Conservation (phyloP, 768 basidiomycete species). For the Neoboletus brunneissimus region DNA sequence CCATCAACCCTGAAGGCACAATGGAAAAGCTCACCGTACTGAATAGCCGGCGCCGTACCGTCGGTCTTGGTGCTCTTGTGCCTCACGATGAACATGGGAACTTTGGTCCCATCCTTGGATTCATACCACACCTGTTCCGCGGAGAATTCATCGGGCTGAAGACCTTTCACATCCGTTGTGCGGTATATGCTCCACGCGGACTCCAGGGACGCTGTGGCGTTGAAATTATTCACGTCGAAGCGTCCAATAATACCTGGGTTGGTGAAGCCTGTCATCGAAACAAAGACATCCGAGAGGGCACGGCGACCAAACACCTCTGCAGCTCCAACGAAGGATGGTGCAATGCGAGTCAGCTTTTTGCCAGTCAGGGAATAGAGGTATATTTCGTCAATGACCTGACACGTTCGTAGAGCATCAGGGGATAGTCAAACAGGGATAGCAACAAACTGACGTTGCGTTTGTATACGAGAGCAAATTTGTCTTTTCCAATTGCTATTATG, state of each 20-base stretch:
- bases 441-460: slow-evolving; percentile 60
- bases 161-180: slow-evolving; percentile 54
- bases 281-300: slow-evolving; percentile 59
- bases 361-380: slow-evolving; percentile 66
- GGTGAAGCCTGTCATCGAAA: slow-evolving; percentile 64
- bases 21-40: slow-evolving; percentile 54
- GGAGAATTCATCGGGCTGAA: slow-evolving; percentile 66
- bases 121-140: slow-evolving; percentile 76
- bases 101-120: slow-evolving; percentile 73
- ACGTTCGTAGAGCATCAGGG: slow-evolving; percentile 5
- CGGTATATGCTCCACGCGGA: slow-evolving; percentile 59
- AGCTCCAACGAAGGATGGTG: slow-evolving; percentile 65
- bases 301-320: slow-evolving; percentile 51
- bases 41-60: slow-evolving; percentile 72
- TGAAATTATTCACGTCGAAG: slow-evolving; percentile 51
- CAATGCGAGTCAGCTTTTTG: slow-evolving; percentile 51
- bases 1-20: neutral
- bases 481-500: slow-evolving; percentile 45
- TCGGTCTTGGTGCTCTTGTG: slow-evolving; percentile 68
- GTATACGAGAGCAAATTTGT: slow-evolving; percentile 61
- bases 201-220: slow-evolving; percentile 29
- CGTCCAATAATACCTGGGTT: slow-evolving; percentile 64
- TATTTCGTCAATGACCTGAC: slow-evolving; percentile 74
- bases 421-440: neutral
- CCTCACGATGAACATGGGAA: slow-evolving; percentile 85